phyloP scores from a whole-genome alignment of 1,139 yeast species.

The Lodderomyces jiufengensis region DNA sequence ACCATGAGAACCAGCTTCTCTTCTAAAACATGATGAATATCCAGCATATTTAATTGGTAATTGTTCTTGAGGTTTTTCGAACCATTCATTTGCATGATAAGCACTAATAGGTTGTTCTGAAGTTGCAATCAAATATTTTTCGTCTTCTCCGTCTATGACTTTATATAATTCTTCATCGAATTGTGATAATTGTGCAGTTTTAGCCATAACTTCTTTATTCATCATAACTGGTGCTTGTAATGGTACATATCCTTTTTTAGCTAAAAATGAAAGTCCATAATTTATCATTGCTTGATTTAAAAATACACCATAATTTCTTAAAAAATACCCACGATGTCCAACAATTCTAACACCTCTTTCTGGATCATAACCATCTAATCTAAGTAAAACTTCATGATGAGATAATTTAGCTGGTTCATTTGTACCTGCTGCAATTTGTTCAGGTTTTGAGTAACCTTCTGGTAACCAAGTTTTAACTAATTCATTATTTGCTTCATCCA shows the following conservation, averaged over 20 bases:
- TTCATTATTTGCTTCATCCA: conserved; percentile 88
- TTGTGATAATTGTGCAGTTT: conserved; percentile 96
- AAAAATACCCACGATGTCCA: conserved; percentile 98
- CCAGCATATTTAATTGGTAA: conserved; percentile 96
- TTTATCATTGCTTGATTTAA: conserved; percentile 96
- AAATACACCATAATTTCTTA: conserved; percentile 93
- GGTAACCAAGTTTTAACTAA: conserved; percentile 88
- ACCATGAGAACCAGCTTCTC: conserved; percentile 99
- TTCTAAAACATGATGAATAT: conserved; percentile 96
- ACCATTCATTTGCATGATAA: conserved; percentile 97
- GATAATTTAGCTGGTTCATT: conserved; percentile 78
- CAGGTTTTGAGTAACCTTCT: conserved; percentile 50
- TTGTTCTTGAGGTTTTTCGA: conserved; percentile 95
- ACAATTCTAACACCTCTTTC: conserved; percentile 98
- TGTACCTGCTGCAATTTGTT: conserved; percentile 66
- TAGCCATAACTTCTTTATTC: conserved; percentile 99
- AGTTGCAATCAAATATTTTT: conserved; percentile 95
- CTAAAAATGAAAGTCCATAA: conserved; percentile 85
- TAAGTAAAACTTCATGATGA: conserved; percentile 90
- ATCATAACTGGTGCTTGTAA: conserved; percentile 99
- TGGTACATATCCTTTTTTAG: conserved; percentile 78
- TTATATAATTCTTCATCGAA: conserved; percentile 97
- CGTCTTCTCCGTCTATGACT: conserved; percentile 95
- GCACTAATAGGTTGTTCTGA: conserved; percentile 99
- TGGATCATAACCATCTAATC: conserved; percentile 97